Evolutionary conservation across 768 basidiomycete species (phyloP).

Genomic region (Boletus reticulatus): DNA sequence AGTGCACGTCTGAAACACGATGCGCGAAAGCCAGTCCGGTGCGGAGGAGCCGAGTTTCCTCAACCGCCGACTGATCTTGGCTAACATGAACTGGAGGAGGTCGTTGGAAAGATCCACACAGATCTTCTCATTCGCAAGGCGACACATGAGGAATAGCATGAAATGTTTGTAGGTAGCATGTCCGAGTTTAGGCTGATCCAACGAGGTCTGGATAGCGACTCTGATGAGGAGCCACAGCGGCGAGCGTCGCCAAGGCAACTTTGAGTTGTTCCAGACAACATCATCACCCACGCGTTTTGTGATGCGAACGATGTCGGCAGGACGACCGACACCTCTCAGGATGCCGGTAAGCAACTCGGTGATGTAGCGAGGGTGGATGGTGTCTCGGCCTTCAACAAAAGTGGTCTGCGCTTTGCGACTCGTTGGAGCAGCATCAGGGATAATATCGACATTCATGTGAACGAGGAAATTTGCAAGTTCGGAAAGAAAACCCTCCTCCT

Average conservation of each 20-base stretch:
- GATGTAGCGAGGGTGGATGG: constrained; percentile 45
- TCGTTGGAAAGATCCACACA: constrained; percentile 29
- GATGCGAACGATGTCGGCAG: constrained; percentile 29
- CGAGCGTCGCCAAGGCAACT: constrained; percentile 48
- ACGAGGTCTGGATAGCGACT: constrained; percentile 42
- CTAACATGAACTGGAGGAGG: constrained; percentile 34
- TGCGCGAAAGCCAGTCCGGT: constrained; percentile 15
- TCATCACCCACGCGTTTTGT: constrained; percentile 48
- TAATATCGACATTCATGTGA: constrained; percentile 29
- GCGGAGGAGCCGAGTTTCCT: constrained; percentile 32
- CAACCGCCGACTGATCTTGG: constrained; percentile 38
- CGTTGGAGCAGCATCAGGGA: constrained; percentile 33
- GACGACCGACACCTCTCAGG: constrained; percentile 36
- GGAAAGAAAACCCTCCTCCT: constrained; percentile 28
- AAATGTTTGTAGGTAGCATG: constrained; percentile 31
- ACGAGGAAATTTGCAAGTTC: constrained; percentile 40
- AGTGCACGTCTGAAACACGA: constrained; percentile 6
- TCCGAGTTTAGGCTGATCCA: constrained; percentile 17
- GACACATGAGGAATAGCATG: constrained; percentile 30
- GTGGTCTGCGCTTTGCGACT: constrained; percentile 37
- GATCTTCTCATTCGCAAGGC: constrained; percentile 11
- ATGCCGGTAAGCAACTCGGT: constrained; percentile 49
- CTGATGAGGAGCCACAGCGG: constrained; percentile 50
- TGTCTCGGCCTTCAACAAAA: constrained; percentile 39
- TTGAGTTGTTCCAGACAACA: constrained; percentile 39